Evolutionary conservation across 345 rosid species (phyloP).

Genomic region (Aurinia saxatilis): DNA sequence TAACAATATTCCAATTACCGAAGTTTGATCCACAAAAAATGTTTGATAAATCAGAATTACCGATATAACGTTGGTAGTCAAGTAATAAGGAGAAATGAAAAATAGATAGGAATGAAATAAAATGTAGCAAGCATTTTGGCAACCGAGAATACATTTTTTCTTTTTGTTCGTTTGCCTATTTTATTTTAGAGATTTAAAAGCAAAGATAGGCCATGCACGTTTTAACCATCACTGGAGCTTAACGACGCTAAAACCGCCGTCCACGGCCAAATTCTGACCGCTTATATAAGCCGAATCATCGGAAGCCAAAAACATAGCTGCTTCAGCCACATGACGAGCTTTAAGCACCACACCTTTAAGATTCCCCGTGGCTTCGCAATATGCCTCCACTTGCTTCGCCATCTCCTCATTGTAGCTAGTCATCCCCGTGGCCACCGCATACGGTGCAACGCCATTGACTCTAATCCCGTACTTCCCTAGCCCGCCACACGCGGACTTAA

Average conservation of each 20-base stretch:
- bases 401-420: conserved; percentile 39
- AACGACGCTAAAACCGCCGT: conserved; percentile 68
- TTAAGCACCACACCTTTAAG: conserved; percentile 63
- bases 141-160: no score
- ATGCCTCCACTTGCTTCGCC: conserved; percentile 40
- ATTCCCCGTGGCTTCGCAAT: conserved; percentile 27
- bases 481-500: conserved; percentile 61
- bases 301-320: conserved; percentile 76
- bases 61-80: no score
- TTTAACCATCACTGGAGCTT: not conserved
- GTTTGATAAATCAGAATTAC: no score
- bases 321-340: conserved; percentile 66
- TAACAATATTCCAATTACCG: no score
- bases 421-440: conserved; percentile 58
- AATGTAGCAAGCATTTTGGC: no score
- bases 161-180: no score
- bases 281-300: conserved; percentile 70
- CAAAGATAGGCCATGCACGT: no score
- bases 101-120: no score
- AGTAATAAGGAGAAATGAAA: no score
- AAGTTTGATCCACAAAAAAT: no score
- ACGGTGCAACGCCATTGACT: conserved; percentile 75
- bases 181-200: no score
- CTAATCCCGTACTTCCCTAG: conserved; percentile 78
- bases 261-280: conserved; percentile 76